These are phyloP conservation scores for Morella rubra DNA, from an alignment of 306 rosid genomes.

Conservation along the genomic window DNA sequence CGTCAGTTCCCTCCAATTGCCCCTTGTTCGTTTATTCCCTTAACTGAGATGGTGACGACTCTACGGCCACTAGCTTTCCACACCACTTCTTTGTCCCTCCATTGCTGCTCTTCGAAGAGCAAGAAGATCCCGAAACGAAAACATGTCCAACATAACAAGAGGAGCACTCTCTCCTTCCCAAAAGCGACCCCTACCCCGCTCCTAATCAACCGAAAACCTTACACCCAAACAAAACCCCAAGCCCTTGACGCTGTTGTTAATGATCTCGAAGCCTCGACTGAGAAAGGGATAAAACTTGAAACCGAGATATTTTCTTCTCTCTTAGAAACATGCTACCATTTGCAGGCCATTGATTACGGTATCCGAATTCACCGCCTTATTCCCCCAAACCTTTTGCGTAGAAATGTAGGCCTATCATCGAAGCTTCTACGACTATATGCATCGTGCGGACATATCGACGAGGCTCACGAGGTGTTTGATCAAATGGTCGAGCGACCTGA, in stretches of 20 bases:
- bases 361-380: conserved; percentile 65
- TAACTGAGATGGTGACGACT: conserved; percentile 37
- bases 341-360: conserved; percentile 51
- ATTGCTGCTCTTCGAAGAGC: conserved; percentile 36
- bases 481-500: conserved; percentile 53
- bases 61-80: conserved; percentile 20
- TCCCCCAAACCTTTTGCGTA: conserved; percentile 47
- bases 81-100: conserved; percentile 7
- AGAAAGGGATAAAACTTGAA: conserved; percentile 55
- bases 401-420: conserved; percentile 61
- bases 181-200: conserved; percentile 70
- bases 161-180: conserved; percentile 42
- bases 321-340: conserved; percentile 65
- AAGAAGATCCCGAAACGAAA: conserved; percentile 35
- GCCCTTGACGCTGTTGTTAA: conserved; percentile 65
- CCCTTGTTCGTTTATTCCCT: neutral
- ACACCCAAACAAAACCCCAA: conserved; percentile 55
- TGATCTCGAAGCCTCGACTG: conserved; percentile 61
- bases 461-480: conserved; percentile 81
- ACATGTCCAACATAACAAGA: conserved; percentile 28
- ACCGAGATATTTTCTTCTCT: conserved; percentile 66
- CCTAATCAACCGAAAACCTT: conserved; percentile 49
- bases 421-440: conserved; percentile 74
- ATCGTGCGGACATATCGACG: conserved; percentile 46
- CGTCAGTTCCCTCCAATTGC: neutral